Base-by-base conservation (phyloP, 306 rosid species). In the Fagus sylvatica region DNA sequence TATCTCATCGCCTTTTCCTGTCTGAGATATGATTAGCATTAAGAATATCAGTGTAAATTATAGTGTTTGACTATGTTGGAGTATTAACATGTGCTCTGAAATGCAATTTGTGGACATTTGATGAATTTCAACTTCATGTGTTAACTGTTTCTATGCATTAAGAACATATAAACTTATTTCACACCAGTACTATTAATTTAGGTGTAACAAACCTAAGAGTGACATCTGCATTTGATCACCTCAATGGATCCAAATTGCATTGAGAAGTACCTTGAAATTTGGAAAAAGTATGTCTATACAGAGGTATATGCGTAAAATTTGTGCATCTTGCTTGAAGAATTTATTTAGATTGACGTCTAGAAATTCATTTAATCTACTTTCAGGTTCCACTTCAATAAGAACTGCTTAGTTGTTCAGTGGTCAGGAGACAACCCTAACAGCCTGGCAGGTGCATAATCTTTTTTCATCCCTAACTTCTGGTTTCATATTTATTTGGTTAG, bases 371-470 rank as follows among this genome's bases (percentile, higher is more conserved):
- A 39, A 40, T 76, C 59, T 80, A 41, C 19, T 53, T 73, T 75
- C 78, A 95, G 99, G 86, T 91, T 80, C 75, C 62, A 75, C 77
- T 95, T 95, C 81, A 88, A 86, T 87, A 87, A 86, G 80, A 74
- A 89, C 72, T 95, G 99, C 83, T 76, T 88, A 86, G 90, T 86
- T 73, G 82, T 93, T 87, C 95, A 89, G 71, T 93, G 99, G 97
- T 93, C 99, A 55, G 99, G 99, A 80, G 99, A 95, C 87, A 95
- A 95, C 79, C 99, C 98, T 54, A 95, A 95, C 82, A 95, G 99
- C 83, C 80, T 95, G 5, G 99, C 98, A 89, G 99, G 99, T 95
- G 69, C 84, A 59, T 55, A 28, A 49, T 46, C 71, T 79, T 83
- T 56, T 80, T 77, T 74, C 17, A 37, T 66, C 51, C 41, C 54